A percentile compares a stretch with the other conserved stretches of the same genome.
Conservation (phyloP, 139 green algal genomes). For the Tetradesmus lagerheimii region DNA sequence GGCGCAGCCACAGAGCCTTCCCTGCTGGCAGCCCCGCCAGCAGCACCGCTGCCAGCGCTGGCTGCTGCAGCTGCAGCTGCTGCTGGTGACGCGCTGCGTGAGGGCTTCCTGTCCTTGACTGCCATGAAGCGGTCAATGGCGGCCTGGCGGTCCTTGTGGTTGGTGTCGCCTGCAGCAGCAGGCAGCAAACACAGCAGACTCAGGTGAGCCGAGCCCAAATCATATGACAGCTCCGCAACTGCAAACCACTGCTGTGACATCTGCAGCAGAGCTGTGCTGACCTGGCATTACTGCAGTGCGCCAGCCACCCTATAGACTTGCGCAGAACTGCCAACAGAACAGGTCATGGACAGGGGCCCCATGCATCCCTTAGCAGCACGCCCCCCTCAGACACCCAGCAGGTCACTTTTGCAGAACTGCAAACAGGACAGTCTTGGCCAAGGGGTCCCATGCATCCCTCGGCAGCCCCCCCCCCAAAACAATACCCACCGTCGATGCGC, state of each 20-base stretch:
- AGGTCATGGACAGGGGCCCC: no score
- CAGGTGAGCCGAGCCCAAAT: neutral
- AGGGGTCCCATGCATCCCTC: no score
- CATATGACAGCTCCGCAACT: no score
- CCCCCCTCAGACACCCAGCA: no score
- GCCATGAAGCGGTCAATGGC: constrained; percentile 87
- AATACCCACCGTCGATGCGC: constrained; percentile 82
- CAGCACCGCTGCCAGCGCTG: neutral
- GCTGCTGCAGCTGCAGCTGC: constrained; percentile 3
- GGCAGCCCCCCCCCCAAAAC: no score
- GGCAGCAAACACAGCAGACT: neutral
- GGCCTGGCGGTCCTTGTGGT: constrained; percentile 76
- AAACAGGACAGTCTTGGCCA: no score
- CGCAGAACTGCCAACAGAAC: no score
- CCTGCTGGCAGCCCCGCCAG: neutral
- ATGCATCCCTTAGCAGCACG: no score
- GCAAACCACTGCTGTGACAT: neutral
- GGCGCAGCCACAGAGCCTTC: neutral
- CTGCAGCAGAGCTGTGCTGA: no score
- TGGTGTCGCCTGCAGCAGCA: constrained; percentile 48
- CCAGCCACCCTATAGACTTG: no score
- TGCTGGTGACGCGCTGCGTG: constrained; percentile 1
- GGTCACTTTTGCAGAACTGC: no score
- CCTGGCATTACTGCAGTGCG: no score
- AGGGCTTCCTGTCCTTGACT: neutral